Evolutionary conservation across 2,329 filamentous ascomycete genomes (phyloP).

Genomic region (Fusarium temperatum): DNA sequence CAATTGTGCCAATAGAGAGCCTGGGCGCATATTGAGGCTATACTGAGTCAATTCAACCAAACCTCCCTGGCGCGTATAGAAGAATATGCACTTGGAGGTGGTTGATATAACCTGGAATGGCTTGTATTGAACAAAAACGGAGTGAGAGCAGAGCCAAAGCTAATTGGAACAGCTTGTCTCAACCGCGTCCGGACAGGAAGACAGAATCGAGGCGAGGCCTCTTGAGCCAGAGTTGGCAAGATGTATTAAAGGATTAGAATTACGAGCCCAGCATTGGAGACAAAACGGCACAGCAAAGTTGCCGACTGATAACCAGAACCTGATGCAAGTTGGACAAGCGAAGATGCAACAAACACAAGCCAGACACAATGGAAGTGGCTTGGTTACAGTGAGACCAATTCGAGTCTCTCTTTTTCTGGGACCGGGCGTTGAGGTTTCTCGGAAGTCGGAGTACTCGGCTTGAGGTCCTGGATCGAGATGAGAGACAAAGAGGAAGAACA

Average conservation of each 20-base stretch:
- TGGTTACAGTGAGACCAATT: constrained; percentile 29
- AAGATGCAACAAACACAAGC: constrained; percentile 24
- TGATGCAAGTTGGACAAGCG: constrained; percentile 27
- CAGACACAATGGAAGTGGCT: constrained; percentile 30
- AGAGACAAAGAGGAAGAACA: constrained; percentile 19
- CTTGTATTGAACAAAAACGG: constrained; percentile 5
- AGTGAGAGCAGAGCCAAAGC: background rate
- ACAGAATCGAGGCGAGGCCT: constrained; percentile 16
- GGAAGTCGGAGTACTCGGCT: constrained; percentile 19
- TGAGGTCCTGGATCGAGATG: constrained; percentile 2
- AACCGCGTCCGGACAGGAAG: constrained; percentile 18
- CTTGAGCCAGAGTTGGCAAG: constrained; percentile 24
- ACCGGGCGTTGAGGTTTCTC: constrained; percentile 18
- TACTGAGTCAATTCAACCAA: constrained; percentile 6
- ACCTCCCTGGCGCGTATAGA: background rate
- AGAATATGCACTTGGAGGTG: background rate
- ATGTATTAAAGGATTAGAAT: constrained; percentile 45
- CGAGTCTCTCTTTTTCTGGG: constrained; percentile 24
- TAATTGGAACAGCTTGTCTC: constrained; percentile 34
- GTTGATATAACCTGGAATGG: constrained; percentile 16
- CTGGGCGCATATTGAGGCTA: constrained; percentile 52
- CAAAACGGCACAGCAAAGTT: constrained; percentile 33
- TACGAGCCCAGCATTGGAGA: constrained; percentile 41
- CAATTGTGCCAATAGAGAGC: constrained; percentile 54
- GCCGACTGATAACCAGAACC: constrained; percentile 33